A percentile compares a stretch with the other conserved stretches of the same genome.
Conservation (phyloP, 177 flowering plant species). For the Vitis hybrid region DNA sequence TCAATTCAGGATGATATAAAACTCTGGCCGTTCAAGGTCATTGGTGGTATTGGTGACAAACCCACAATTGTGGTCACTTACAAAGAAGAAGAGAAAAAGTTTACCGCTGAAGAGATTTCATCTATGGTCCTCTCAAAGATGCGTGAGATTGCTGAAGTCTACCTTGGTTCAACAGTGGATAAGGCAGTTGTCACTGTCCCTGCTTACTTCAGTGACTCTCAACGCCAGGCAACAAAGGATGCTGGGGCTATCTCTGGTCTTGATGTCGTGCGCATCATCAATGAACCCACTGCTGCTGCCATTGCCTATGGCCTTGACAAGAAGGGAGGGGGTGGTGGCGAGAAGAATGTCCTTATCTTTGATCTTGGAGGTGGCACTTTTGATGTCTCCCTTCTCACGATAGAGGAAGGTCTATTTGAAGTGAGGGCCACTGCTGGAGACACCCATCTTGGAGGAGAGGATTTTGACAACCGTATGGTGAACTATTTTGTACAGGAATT, state of each 20-base stretch:
- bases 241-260: slow-evolving; percentile 1
- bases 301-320: slow-evolving; percentile 6
- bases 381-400: neutral
- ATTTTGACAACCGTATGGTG: slow-evolving; percentile 4
- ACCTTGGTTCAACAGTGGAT: neutral
- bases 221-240: slow-evolving; percentile 4
- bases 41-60: neutral
- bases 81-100: neutral
- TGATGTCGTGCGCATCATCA: slow-evolving; percentile 2
- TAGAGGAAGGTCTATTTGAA: neutral
- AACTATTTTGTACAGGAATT: slow-evolving; percentile 14
- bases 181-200: slow-evolving; percentile 4
- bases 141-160: slow-evolving; percentile 5
- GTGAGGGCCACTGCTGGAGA: slow-evolving; percentile 6
- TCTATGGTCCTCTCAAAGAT: slow-evolving; percentile 4
- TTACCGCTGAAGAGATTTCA: neutral
- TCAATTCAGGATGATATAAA: neutral
- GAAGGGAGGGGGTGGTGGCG: neutral
- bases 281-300: slow-evolving; percentile 7
- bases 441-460: slow-evolving; percentile 6
- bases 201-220: slow-evolving; percentile 7
- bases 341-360: slow-evolving; percentile 4
- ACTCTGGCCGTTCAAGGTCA: slow-evolving; percentile 7
- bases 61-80: neutral
- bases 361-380: slow-evolving; percentile 7